Evolutionary conservation across 257 asterid genomes (phyloP).

Genomic region (Solanum pinnatisectum): DNA sequence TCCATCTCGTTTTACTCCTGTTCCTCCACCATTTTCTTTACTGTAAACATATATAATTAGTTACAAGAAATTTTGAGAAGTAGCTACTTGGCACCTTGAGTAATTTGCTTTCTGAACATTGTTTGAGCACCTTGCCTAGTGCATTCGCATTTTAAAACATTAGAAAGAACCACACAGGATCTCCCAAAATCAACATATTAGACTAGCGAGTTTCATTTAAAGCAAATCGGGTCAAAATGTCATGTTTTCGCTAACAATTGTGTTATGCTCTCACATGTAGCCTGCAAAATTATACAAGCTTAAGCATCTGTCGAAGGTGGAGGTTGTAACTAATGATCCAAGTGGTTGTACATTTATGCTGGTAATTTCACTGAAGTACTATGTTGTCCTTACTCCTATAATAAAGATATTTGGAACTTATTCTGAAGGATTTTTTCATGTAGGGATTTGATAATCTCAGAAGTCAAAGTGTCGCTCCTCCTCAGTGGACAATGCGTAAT

Average conservation of each 20-base stretch:
- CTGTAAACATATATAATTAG: background rate
- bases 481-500: conserved; percentile 99
- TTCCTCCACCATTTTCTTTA: background rate
- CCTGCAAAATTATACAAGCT: conserved; percentile 86
- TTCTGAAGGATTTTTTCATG: conserved; percentile 9
- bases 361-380: conserved; percentile 29
- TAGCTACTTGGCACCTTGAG: background rate
- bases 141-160: background rate
- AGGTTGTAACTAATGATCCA: conserved; percentile 88
- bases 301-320: conserved; percentile 94
- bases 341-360: conserved; percentile 96
- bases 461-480: conserved; percentile 93
- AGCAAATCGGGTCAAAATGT: background rate
- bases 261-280: conserved; percentile 19
- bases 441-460: conserved; percentile 97
- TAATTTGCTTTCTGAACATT: background rate
- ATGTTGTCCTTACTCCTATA: background rate
- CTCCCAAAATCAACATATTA: background rate
- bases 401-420: background rate
- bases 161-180: background rate
- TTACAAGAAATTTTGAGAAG: background rate
- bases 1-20: background rate
- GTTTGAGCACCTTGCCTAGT: background rate
- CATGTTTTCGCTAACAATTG: background rate
- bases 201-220: background rate